Base-by-base conservation (phyloP, 176 grass and related monocot genomes). In the Aegilops bicornis region DNA sequence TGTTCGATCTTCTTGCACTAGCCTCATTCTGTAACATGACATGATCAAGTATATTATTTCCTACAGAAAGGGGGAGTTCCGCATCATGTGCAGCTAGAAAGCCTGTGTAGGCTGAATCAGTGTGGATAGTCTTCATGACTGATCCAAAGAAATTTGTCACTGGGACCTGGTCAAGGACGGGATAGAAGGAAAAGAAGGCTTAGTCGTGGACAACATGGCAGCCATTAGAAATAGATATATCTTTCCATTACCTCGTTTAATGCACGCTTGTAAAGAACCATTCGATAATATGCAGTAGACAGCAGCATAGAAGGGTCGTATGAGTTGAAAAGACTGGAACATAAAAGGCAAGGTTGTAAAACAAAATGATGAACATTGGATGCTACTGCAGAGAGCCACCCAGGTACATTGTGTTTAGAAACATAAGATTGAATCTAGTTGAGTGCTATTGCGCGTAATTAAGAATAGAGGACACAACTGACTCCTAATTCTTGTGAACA, bases 71-170 rank as follows among this genome's bases (percentile, higher is more conserved):
- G 69, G 66, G 29, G 72, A 29, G 61, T 83, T 89, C 84, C 77
- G 12, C 78, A 23, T 87, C 76, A 80, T 80, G 60, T 70, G 79
- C 79, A 83, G 74, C 66, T 72, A 82, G 75, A 73, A 96, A 92
- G 16, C 94, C 92, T 52, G 81, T 87, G 73, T 99, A 99, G 33
- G 90, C 90, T 25, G 92, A 91, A 74, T 96, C 90, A n/a, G 86
- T 94, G 65, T 95, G 97, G 47, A 99, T 79, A 84, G 90, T 96
- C 73, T 99, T 99, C 97, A 99, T 99, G 79, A 99, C 97, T 76
- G 94, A 99, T 84, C 97, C 97, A 89, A 99, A 99, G 72, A 99
- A 99, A 89, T 96, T 99, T 81, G 92, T 99, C 64, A 99, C 94
- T 56, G 94, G 97, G 60, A 99, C 97, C 97, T 95, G 69, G 70